Conservation (phyloP, 2,329 filamentous ascomycete genomes). For the Paramyrothecium sp. region DNA sequence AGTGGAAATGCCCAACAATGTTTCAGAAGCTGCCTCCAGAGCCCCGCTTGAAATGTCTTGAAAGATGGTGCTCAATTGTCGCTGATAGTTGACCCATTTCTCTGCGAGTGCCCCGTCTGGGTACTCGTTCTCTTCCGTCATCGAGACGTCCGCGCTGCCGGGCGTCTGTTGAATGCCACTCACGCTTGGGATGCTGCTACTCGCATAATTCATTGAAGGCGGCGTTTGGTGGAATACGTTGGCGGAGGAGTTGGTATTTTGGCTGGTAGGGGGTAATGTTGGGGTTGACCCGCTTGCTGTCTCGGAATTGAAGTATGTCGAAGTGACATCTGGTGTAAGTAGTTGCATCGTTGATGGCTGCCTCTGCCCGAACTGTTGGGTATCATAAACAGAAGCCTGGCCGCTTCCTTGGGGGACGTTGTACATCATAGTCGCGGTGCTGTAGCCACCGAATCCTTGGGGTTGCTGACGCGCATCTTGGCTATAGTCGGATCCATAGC, state of each 20-base stretch:
- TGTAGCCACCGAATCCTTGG: conserved; percentile 57
- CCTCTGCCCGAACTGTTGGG: conserved; percentile 72
- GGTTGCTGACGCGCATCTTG: conserved; percentile 59
- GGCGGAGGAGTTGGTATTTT: conserved; percentile 47
- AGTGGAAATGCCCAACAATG: conserved; percentile 50
- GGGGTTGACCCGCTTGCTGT: conserved; percentile 50
- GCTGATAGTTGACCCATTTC: conserved; percentile 65
- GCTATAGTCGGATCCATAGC: conserved; percentile 65
- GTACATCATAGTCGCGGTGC: conserved; percentile 72
- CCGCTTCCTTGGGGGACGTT: conserved; percentile 65
- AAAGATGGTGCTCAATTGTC: conserved; percentile 65
- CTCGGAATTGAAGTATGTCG: conserved; percentile 66
- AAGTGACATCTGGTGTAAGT: conserved; percentile 46
- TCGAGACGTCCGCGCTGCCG: conserved; percentile 41
- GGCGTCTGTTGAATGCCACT: conserved; percentile 40
- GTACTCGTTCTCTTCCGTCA: conserved; percentile 57
- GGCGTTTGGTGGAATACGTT: conserved; percentile 67
- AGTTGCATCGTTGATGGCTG: conserved; percentile 78
- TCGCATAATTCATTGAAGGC: conserved; percentile 47
- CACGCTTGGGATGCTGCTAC: conserved; percentile 44
- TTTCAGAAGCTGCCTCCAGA: conserved; percentile 50
- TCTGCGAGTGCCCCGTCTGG: conserved; percentile 59
- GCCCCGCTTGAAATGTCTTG: conserved; percentile 61
- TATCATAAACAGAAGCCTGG: conserved; percentile 70
- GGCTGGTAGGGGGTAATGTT: conserved; percentile 47